Percentiles rank a stretch among this genome's conserved stretches.
phyloP scores from a whole-genome alignment of 352 stramenopile species.

The Phytophthora kernoviae region DNA sequence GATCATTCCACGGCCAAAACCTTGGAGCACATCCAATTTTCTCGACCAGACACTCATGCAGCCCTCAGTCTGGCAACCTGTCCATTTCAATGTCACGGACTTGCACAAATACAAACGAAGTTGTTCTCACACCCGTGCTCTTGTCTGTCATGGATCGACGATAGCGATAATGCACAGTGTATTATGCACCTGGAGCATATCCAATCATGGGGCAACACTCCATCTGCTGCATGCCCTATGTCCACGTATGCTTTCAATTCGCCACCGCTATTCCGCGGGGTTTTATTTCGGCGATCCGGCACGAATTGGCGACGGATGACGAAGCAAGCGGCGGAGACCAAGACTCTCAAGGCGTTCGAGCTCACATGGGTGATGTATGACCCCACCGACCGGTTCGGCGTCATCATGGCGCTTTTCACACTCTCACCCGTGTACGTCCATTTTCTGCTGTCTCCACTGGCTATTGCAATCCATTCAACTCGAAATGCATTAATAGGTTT shows the following conservation, averaged over 20 bases:
- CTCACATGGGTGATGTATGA: slow-evolving; percentile 89
- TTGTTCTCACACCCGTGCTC: no score
- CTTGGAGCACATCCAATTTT: no score
- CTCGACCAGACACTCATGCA: neutral
- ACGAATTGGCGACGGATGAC: neutral
- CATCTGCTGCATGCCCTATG: neutral
- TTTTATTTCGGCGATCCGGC: neutral
- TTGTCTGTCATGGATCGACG: no score
- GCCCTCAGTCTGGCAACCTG: no score
- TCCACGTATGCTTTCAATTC: neutral
- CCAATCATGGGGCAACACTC: neutral
- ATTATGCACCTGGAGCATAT: no score
- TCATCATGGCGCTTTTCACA: slow-evolving; percentile 72
- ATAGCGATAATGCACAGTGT: no score
- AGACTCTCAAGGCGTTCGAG: slow-evolving; percentile 62
- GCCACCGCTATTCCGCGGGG: neutral
- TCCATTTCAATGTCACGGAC: no score
- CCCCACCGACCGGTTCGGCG: slow-evolving; percentile 66
- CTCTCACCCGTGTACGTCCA: slow-evolving; percentile 67
- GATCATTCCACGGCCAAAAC: no score
- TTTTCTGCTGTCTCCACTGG: no score
- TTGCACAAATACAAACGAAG: no score
- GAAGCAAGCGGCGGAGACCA: neutral
- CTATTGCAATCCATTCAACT: no score
- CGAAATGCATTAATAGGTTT: no score